Evolutionary conservation across 2,329 filamentous ascomycete genomes (phyloP).

Genomic region (Paecilomyces sp.): DNA sequence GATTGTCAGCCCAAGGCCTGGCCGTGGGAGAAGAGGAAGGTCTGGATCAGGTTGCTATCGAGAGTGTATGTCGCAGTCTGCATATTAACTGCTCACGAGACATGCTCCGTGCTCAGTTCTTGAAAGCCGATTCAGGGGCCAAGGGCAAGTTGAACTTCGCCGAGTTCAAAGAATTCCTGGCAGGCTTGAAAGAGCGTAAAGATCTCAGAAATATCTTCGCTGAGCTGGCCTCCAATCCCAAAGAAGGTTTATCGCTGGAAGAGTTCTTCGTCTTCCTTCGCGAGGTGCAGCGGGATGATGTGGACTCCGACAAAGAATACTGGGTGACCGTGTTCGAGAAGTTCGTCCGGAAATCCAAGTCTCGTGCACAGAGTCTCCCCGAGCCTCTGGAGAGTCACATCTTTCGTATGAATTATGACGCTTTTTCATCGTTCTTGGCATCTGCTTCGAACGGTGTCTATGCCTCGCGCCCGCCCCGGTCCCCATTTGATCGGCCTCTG

Average conservation of each 20-base stretch:
- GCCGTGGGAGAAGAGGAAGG: constrained; percentile 54
- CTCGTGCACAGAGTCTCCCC: constrained; percentile 37
- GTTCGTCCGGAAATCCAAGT: constrained; percentile 55
- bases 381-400: constrained; percentile 40
- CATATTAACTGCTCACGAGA: constrained; percentile 84
- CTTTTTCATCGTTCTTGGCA: constrained; percentile 69
- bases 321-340: constrained; percentile 71
- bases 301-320: constrained; percentile 55
- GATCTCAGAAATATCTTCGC: constrained; percentile 73
- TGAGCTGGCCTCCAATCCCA: constrained; percentile 50
- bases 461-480: constrained; percentile 52
- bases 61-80: constrained; percentile 76
- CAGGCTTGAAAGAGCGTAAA: constrained; percentile 71
- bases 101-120: constrained; percentile 67
- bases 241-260: constrained; percentile 59
- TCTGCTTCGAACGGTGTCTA: constrained; percentile 68
- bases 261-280: constrained; percentile 73
- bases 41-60: constrained; percentile 70
- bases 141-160: constrained; percentile 64
- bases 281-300: constrained; percentile 66
- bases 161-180: constrained; percentile 79
- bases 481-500: constrained; percentile 69
- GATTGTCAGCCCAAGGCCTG: constrained; percentile 46
- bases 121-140: constrained; percentile 58
- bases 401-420: constrained; percentile 65